A percentile compares a stretch with the other conserved stretches of the same genome.
Conservation (phyloP, 2,329 filamentous ascomycete species). For the Monosporascus cannonballus region DNA sequence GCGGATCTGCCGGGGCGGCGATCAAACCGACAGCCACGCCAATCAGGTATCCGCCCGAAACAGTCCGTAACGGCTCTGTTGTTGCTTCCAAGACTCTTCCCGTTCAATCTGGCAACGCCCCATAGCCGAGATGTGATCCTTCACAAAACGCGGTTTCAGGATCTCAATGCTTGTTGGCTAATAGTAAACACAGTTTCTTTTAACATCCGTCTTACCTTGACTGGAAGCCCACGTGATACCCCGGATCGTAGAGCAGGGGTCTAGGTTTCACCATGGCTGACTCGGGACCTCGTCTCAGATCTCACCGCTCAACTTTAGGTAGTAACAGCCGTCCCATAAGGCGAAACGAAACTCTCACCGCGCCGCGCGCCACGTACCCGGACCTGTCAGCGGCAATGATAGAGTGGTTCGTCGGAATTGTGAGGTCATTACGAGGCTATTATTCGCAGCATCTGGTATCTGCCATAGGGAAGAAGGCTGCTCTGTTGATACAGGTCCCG, state of each 20-base stretch:
- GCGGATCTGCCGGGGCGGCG: neutral
- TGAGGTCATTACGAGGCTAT: too few relatives aligned
- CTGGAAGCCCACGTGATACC: constrained; percentile 11
- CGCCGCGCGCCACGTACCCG: too few relatives aligned
- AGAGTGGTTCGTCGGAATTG: too few relatives aligned
- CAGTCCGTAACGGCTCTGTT: neutral
- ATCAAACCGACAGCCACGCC: neutral
- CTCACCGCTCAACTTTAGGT: constrained; percentile 4
- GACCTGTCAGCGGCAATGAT: neutral
- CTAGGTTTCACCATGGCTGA: constrained; percentile 16
- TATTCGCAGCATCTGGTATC: too few relatives aligned
- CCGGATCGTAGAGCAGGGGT: constrained; percentile 12
- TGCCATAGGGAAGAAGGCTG: too few relatives aligned
- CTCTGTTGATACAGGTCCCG: too few relatives aligned
- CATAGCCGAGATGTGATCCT: neutral
- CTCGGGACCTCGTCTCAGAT: constrained; percentile 18
- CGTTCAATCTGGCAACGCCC: neutral
- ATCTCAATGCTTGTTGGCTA: neutral
- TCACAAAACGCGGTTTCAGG: neutral
- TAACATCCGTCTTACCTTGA: neutral
- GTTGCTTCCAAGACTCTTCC: neutral
- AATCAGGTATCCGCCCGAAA: neutral
- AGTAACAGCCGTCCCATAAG: neutral
- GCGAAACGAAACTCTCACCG: too few relatives aligned
- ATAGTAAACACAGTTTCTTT: neutral